Conservation (phyloP, 352 stramenopile species). For the Phytophthora pinifolia region DNA sequence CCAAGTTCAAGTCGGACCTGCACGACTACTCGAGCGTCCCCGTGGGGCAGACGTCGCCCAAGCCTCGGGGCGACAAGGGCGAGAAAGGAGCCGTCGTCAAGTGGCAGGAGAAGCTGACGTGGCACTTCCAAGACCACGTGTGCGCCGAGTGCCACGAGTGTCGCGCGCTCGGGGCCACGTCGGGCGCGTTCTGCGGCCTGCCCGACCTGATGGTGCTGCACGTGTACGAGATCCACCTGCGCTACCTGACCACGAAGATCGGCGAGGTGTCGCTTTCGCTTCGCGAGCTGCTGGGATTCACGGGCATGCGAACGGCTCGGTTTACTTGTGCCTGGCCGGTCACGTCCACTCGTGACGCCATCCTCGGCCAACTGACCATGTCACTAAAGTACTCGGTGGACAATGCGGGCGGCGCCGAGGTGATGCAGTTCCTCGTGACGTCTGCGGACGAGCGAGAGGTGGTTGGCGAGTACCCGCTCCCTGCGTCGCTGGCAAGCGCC, state of each 20-base stretch:
- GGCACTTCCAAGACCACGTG: slow-evolving; percentile 79
- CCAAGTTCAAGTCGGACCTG: slow-evolving; percentile 85
- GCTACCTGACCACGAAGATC: slow-evolving; percentile 85
- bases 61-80: slow-evolving; percentile 53
- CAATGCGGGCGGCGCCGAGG: slow-evolving; percentile 40
- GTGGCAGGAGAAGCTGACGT: slow-evolving; percentile 76
- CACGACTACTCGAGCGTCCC: slow-evolving; percentile 74
- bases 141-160: slow-evolving; percentile 77
- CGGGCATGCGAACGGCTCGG: slow-evolving; percentile 58
- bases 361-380: slow-evolving; percentile 70
- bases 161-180: slow-evolving; percentile 50
- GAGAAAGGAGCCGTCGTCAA: slow-evolving; percentile 58
- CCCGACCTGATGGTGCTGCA: slow-evolving; percentile 83
- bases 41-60: slow-evolving; percentile 76
- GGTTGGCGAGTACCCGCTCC: slow-evolving; percentile 68
- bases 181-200: slow-evolving; percentile 66
- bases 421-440: slow-evolving; percentile 71
- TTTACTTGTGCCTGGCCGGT: slow-evolving; percentile 74
- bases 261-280: slow-evolving; percentile 74
- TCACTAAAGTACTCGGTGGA: slow-evolving; percentile 71
- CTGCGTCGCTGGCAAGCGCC: slow-evolving; percentile 46
- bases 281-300: slow-evolving; percentile 73
- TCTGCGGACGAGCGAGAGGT: slow-evolving; percentile 64
- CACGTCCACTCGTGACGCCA: slow-evolving; percentile 59
- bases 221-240: slow-evolving; percentile 83